Evolutionary conservation across 2,329 filamentous ascomycete genomes (phyloP), one percentile per base, ranked within the genome.

Genomic region (Botryotinia calthae): DNA sequence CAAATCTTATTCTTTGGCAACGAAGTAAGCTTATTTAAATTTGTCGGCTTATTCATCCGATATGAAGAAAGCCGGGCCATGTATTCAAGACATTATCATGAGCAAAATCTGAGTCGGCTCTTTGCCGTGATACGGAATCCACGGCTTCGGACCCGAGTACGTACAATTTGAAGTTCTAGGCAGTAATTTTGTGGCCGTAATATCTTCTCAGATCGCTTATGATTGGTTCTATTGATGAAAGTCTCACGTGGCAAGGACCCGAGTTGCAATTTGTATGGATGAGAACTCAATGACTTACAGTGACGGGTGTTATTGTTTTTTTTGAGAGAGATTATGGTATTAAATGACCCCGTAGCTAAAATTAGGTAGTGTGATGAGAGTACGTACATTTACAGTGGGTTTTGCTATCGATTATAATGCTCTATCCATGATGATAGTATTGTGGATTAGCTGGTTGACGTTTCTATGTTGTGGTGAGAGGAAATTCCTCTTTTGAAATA

Each of bases 141-240:
- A 37, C 63, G 63, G 64, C 22, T 54, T 66, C 2, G 64, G 64
- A 67, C 64, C 46, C 46, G 64, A 67, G 64, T 67, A 67, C 14
- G 12, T 44, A 31, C 25, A 54, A 25, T 37, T 28, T 40, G 46
- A 25, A 28, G 34, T 67, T 67, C 64, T 51, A 14, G 64, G 46
- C 64, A 22, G 22, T 67, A 28, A 2, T 54, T 28, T 54, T 40
- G 64, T 42, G 64, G 22, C 31, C 34, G 44, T 37, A 51, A n/a
- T 20, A 40, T 28, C 31, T 25, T 37, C 14, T 18, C 12, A 42
- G 64, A 28, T 18, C 46, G 46, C 64, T 4, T 40, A 28, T 12
- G n/a, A 22, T 40, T 34, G 25, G 37, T 40, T 3, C 20, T 40
- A 22, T 67, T 54, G 16, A 34, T n/a, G n/a, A 22, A 66, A 54